These are phyloP conservation scores for Dispira simplex DNA, from an alignment of 192 early-diverging fungal genomes.

Conservation along the genomic window DNA sequence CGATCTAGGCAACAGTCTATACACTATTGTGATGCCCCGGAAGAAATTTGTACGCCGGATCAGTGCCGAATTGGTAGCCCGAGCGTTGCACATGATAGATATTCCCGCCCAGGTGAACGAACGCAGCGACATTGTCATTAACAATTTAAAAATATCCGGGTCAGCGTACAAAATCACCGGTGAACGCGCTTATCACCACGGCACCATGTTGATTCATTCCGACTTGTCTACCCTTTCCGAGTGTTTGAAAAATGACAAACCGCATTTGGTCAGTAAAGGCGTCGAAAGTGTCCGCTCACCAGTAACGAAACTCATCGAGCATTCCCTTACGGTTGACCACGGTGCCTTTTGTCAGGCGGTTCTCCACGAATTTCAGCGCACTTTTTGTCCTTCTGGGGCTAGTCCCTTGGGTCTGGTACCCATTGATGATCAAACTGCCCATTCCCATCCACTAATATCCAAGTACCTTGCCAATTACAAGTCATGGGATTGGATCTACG, in stretches of 20 bases:
- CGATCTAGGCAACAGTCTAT: conserved; percentile 92
- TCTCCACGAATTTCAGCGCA: conserved; percentile 45
- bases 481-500: conserved; percentile 8
- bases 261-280: conserved; percentile 59
- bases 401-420: conserved; percentile 9
- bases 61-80: conserved; percentile 60
- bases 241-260: conserved; percentile 25
- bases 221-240: conserved; percentile 42
- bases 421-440: background rate
- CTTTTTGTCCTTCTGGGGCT: conserved; percentile 27
- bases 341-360: conserved; percentile 64
- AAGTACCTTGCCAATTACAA: conserved; percentile 19
- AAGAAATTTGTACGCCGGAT: conserved; percentile 55
- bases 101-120: conserved; percentile 71
- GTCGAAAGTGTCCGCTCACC: conserved; percentile 80
- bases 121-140: conserved; percentile 80
- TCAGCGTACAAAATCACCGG: conserved; percentile 86
- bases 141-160: conserved; percentile 76
- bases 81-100: conserved; percentile 55
- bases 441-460: background rate
- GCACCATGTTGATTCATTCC: conserved; percentile 93
- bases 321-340: conserved; percentile 74
- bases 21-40: conserved; percentile 87
- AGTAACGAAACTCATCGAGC: conserved; percentile 67
- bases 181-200: conserved; percentile 81